A percentile compares a stretch with the other conserved stretches of the same genome.
These are phyloP conservation scores for Trypethelium eluteriae DNA, from an alignment of 495 filamentous ascomycete species.

Conservation along the genomic window DNA sequence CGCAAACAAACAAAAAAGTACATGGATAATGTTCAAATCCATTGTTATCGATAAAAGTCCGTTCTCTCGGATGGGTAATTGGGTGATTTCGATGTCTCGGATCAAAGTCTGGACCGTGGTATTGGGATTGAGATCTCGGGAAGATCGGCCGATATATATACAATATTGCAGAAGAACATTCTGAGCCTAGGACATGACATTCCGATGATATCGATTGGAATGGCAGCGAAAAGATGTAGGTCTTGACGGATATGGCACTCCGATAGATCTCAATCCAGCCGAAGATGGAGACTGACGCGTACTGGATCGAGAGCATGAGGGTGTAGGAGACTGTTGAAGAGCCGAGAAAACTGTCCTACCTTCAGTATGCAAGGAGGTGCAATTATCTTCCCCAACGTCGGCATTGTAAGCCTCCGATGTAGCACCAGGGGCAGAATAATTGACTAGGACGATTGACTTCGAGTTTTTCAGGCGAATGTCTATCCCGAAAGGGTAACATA, in stretches of 20 bases:
- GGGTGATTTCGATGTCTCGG: no score
- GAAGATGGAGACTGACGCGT: background rate
- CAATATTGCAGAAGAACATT: background rate
- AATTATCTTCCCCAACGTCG: background rate
- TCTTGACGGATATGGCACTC: background rate
- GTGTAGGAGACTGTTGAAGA: background rate
- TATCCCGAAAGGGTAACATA: no score
- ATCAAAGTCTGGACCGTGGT: background rate
- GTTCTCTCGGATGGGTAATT: no score
- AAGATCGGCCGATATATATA: background rate
- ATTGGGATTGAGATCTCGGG: background rate
- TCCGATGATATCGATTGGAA: conserved; percentile 7
- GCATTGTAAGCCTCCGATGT: no score
- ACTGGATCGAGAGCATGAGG: background rate
- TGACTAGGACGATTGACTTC: no score
- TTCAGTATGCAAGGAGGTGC: background rate
- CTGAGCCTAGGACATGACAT: background rate
- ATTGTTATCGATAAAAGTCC: background rate
- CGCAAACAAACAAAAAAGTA: background rate
- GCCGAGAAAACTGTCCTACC: background rate
- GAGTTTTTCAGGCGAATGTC: no score
- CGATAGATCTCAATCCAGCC: background rate
- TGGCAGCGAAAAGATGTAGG: background rate
- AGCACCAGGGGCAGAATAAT: no score
- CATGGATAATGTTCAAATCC: background rate